phyloP scores from a whole-genome alignment of 2,329 filamentous ascomycete genomes.

The Botrytis paeoniae region DNA sequence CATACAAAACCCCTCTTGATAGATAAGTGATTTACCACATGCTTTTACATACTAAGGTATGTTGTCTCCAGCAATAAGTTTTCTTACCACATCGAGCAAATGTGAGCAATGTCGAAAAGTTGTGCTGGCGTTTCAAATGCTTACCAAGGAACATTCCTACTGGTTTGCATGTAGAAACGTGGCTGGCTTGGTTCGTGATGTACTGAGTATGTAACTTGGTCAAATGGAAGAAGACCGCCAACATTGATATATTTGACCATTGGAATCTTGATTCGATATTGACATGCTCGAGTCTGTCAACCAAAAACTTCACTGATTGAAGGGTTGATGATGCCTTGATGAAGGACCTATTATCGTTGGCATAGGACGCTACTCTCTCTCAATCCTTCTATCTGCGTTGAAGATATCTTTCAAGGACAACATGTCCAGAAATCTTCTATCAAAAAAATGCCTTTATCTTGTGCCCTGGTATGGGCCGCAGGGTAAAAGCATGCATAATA shows the following conservation, averaged over 20 bases:
- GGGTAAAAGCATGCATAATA: neutral
- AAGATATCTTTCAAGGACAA: neutral
- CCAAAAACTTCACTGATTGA: neutral
- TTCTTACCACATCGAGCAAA: neutral
- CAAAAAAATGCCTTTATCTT: neutral
- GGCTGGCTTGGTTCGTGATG: neutral
- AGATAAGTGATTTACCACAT: constrained; percentile 6
- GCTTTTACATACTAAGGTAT: neutral
- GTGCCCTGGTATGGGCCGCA: neutral
- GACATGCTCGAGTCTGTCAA: neutral
- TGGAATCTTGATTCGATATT: neutral
- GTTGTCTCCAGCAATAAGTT: neutral
- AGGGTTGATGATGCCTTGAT: neutral
- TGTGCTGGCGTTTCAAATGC: constrained; percentile 1
- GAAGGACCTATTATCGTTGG: neutral
- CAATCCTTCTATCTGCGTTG: neutral
- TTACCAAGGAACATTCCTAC: neutral
- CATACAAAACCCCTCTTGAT: neutral
- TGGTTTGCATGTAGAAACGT: neutral
- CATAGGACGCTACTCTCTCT: neutral
- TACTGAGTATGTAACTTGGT: neutral
- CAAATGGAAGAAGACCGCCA: neutral
- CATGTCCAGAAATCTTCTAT: neutral
- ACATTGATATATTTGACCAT: neutral
- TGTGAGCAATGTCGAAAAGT: no score